A percentile compares a stretch with the other conserved stretches of the same genome.
phyloP scores from a whole-genome alignment of 192 early-diverging fungal species.

The Phlyctochytrium bullatum region DNA sequence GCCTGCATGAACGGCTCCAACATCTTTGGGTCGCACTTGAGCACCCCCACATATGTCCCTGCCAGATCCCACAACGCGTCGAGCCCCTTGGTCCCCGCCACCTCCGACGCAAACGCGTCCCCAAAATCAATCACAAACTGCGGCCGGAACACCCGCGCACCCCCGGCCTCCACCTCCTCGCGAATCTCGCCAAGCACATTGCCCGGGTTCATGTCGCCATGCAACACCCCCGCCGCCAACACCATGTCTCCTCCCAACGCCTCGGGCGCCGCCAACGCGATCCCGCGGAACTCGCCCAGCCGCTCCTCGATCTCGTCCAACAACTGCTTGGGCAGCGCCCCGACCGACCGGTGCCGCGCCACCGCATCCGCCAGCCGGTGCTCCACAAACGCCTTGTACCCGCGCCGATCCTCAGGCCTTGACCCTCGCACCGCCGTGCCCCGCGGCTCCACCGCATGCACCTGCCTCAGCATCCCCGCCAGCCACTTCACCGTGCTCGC shows the following conservation, averaged over 20 bases:
- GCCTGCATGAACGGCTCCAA: slow-evolving; percentile 16
- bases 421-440: not conserved
- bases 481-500: not conserved
- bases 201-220: slow-evolving; percentile 31
- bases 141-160: slow-evolving; percentile 2
- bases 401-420: not conserved
- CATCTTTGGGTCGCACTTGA: slow-evolving; percentile 6
- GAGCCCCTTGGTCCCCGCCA: not conserved
- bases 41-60: slow-evolving; percentile 7
- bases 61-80: slow-evolving; percentile 31
- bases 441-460: not conserved
- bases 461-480: not conserved
- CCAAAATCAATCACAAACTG: slow-evolving; percentile 30
- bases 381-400: not conserved
- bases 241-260: not conserved
- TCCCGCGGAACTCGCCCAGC: not conserved
- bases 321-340: not conserved
- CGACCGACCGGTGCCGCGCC: slow-evolving; percentile 4
- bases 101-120: slow-evolving; percentile 11
- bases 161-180: not conserved
- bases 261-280: not conserved
- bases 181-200: slow-evolving; percentile 23
- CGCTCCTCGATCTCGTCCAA: not conserved
- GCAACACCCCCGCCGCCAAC: slow-evolving; percentile 10
- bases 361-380: not conserved